These are phyloP conservation scores for Adansonia rubrostipa DNA, from an alignment of 441 rosid genomes.

Conservation along the genomic window DNA sequence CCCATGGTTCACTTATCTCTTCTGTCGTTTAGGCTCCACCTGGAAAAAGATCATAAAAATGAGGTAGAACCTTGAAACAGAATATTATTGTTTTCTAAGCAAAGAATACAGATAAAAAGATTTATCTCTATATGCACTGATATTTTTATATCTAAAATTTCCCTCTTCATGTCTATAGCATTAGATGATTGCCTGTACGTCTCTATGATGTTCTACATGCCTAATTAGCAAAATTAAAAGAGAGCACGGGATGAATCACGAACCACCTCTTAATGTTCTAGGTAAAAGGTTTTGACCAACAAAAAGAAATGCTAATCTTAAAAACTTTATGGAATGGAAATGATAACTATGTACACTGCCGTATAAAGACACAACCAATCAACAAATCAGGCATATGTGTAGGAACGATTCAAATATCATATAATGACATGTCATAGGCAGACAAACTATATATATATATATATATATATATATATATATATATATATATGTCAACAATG, in stretches of 20 bases:
- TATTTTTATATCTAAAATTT: conserved; percentile 1
- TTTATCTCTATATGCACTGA: background rate
- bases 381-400: background rate
- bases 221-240: conserved; percentile 3
- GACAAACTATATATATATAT: background rate
- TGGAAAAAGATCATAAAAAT: conserved; percentile 32
- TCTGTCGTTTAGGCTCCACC: conserved; percentile 60
- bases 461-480: background rate
- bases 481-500: background rate
- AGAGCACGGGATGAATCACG: background rate
- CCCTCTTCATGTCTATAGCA: background rate
- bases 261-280: background rate
- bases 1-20: conserved; percentile 42
- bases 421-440: background rate
- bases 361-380: background rate
- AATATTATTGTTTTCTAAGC: background rate
- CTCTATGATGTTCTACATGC: background rate
- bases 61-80: background rate
- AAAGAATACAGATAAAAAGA: background rate
- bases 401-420: background rate
- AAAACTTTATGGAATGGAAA: background rate
- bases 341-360: background rate
- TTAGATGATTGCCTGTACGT: background rate
- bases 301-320: background rate
- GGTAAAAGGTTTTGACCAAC: background rate